Base-by-base conservation (phyloP, 306 rosid genomes). In the Styphnolobium japonicum region DNA sequence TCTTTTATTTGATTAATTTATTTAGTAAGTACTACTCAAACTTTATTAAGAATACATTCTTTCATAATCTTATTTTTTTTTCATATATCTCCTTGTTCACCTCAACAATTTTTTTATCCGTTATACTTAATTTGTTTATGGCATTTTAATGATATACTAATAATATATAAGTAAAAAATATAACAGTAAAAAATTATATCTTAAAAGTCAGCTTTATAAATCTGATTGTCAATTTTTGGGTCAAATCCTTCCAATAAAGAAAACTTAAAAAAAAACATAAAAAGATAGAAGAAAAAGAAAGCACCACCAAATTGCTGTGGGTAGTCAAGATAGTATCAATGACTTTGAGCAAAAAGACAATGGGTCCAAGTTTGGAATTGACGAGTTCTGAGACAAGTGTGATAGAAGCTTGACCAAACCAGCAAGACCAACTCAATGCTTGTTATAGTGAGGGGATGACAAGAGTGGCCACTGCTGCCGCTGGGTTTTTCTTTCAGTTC, bases 301-400 rank as follows among this genome's bases (percentile, higher is more conserved):
- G 40, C 53, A 48, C 42, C 48, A 22, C 0, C 56, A n/a, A 29
- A 73, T 14, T 56, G 67, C 16, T 2, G 25, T 10, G 49, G 77
- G 6, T 55, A 25, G 79, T 73, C 68, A 73, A 55, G 52, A 57
- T 5, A 7, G 69, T n/a, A 73, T 73, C 68, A 42, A 55, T 73
- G 78, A 56, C 67, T 56, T 23, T 4, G 36, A 55, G 55, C n/a
- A 39, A 61, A 62, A 46, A 22, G 73, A 27, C 16, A 0, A 16
- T 37, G 73, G 64, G 37, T 23, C 62, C 39, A 0, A 48, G 15
- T 25, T 46, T 1, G 23, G 43, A 33, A 63, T 31, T 51, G 49
- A 23, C 36, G 0, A 3, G 9, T 14, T 43, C 6, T 12, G 15
- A 75, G 79, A 45, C 70, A 27, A 43, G 19, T 12, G 37, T 7